A percentile compares a stretch with the other conserved stretches of the same genome.
Evolutionary conservation across 148 eudicot genomes (phyloP).

Genomic region (Vaccinium corymbosum): DNA sequence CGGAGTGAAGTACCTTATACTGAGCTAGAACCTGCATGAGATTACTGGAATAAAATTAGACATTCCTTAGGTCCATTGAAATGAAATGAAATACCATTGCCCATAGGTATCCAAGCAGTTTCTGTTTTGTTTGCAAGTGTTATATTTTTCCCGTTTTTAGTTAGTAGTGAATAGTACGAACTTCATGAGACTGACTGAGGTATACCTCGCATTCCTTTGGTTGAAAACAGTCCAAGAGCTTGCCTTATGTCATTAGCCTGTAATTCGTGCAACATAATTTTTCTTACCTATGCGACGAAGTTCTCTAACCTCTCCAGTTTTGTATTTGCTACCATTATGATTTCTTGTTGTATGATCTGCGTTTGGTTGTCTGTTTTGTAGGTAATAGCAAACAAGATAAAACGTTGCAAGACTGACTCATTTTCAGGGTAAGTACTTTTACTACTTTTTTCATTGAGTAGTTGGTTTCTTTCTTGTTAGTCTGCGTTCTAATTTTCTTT

Average conservation of each 20-base stretch:
- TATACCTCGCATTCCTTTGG: not conserved
- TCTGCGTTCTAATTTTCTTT: not conserved
- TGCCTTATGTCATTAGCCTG: not conserved
- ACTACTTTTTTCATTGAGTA: not conserved
- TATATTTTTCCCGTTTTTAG: not conserved
- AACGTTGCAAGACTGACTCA: conserved; percentile 98
- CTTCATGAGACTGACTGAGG: not conserved
- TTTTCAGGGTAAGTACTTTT: conserved; percentile 55
- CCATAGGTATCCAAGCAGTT: not conserved
- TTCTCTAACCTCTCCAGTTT: conserved; percentile 3
- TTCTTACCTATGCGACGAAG: not conserved
- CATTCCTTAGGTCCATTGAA: not conserved
- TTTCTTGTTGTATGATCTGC: conserved; percentile 14
- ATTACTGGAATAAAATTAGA: not conserved
- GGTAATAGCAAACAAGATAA: conserved; percentile 87
- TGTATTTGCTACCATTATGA: not conserved
- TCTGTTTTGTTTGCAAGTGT: not conserved
- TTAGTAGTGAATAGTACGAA: not conserved
- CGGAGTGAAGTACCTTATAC: not conserved
- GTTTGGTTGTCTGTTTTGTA: conserved; percentile 32
- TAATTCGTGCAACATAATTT: not conserved
- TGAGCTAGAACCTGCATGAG: not conserved
- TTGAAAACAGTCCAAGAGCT: not conserved
- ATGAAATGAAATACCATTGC: not conserved
- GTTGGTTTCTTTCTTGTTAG: not conserved